Evolutionary conservation across 176 grass and related monocot species (phyloP).

Genomic region (Cenchrus fungigraminus): DNA sequence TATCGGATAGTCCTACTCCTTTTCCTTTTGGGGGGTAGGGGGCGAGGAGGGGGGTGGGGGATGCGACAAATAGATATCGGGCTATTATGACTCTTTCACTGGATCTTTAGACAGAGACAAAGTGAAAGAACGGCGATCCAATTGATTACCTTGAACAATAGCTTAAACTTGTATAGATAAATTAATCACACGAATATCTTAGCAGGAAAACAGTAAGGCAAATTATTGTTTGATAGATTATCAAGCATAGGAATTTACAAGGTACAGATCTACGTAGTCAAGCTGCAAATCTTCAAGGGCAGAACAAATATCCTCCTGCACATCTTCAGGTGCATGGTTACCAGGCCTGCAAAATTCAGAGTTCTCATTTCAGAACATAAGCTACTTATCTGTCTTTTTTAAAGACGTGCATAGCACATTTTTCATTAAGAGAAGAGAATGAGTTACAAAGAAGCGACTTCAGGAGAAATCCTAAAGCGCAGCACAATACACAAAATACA

Average conservation of each 20-base stretch:
- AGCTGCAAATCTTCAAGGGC: slow-evolving; percentile 47
- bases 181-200: background rate
- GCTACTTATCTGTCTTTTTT: background rate
- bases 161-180: background rate
- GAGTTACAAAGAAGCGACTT: too few species aligned
- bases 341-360: slow-evolving; percentile 32
- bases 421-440: too few species aligned
- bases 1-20: background rate
- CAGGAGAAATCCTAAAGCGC: too few species aligned
- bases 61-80: background rate
- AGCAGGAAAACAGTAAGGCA: background rate
- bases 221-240: background rate
- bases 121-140: background rate
- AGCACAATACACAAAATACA: too few species aligned
- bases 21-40: too few species aligned
- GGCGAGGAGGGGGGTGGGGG: too few species aligned
- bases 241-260: slow-evolving; percentile 32
- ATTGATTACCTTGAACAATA: background rate
- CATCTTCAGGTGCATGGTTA: slow-evolving; percentile 51
- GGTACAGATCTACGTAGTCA: slow-evolving; percentile 45
- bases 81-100: background rate
- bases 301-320: background rate
- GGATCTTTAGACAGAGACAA: background rate
- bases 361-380: background rate
- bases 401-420: too few species aligned